phyloP scores from a whole-genome alignment of 148 eudicot genomes.

The Linanthus parryae region DNA sequence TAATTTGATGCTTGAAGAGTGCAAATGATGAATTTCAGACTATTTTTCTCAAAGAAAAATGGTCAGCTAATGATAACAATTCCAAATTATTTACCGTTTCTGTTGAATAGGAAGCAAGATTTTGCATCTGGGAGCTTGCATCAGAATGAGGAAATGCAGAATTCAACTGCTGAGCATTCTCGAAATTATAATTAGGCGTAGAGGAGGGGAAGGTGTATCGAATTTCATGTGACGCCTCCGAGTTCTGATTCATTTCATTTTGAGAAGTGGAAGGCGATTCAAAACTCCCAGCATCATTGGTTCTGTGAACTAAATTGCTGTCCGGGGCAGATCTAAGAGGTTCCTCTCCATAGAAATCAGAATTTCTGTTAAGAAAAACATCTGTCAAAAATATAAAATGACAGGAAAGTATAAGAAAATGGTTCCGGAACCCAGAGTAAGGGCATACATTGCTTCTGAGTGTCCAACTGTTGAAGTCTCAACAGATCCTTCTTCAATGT shows the following conservation, averaged over 20 bases:
- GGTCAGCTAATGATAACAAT: too few relatives aligned
- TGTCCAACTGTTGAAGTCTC: conserved; percentile 46
- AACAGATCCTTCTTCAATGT: conserved; percentile 40
- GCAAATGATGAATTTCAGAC: neutral
- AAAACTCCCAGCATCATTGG: conserved; percentile 37
- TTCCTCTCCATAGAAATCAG: conserved; percentile 68
- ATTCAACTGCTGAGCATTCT: conserved; percentile 59
- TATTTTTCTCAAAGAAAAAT: neutral
- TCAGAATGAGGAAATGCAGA: conserved; percentile 46
- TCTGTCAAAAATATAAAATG: neutral
- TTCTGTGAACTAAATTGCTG: conserved; percentile 40
- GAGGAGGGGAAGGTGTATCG: conserved; percentile 68
- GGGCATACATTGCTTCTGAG: conserved; percentile 47
- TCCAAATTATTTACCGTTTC: conserved; percentile 48
- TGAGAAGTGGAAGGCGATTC: conserved; percentile 57
- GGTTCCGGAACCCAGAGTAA: neutral
- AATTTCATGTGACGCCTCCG: conserved; percentile 45
- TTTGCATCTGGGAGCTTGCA: conserved; percentile 65
- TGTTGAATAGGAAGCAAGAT: conserved; percentile 51
- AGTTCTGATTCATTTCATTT: conserved; percentile 36
- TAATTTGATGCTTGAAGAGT: too few relatives aligned
- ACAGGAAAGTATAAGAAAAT: conserved; percentile 4
- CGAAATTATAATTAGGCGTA: conserved; percentile 56
- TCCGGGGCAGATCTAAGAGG: conserved; percentile 49
- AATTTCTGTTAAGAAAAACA: conserved; percentile 32